phyloP scores from a whole-genome alignment of 495 filamentous ascomycete genomes.

The Apiosordaria backusii region DNA sequence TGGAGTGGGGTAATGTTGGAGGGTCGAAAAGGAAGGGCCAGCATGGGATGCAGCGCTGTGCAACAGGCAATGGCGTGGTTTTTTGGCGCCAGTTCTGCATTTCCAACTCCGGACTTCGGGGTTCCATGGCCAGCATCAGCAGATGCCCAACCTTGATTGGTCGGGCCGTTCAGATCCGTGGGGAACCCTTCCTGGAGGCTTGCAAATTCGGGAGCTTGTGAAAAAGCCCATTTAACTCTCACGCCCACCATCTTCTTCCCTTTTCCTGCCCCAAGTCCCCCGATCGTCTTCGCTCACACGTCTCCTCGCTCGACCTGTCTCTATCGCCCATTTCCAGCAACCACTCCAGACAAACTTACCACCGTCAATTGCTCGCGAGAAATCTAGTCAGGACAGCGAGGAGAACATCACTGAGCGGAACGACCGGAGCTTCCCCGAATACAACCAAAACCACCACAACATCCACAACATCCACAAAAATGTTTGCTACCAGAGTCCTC shows the following conservation, averaged over 20 bases:
- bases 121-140: not conserved
- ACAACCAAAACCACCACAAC: conserved; percentile 8
- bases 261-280: conserved; percentile 6
- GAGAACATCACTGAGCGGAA: conserved; percentile 19
- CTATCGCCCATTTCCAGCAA: conserved; percentile 4
- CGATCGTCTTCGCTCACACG: conserved; percentile 12
- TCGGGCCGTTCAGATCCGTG: not conserved
- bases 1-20: conserved; percentile 3
- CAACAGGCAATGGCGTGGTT: conserved; percentile 17
- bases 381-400: conserved; percentile 27
- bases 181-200: conserved; percentile 11
- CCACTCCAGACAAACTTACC: not conserved
- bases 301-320: conserved; percentile 36
- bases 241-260: conserved; percentile 9
- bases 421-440: conserved; percentile 3
- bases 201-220: conserved; percentile 20
- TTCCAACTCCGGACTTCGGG: conserved; percentile 19
- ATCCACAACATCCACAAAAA: conserved; percentile 29
- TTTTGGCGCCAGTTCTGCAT: conserved; percentile 1
- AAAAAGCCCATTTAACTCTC: conserved; percentile 17
- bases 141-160: conserved; percentile 6
- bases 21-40: conserved; percentile 1
- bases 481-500: conserved; percentile 66
- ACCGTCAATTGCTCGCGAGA: conserved; percentile 4
- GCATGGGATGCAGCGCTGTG: conserved; percentile 11